Percentiles rank a stretch among this genome's conserved stretches.
phyloP scores from a whole-genome alignment of 352 stramenopile species.

The Thraustotheca clavata region DNA sequence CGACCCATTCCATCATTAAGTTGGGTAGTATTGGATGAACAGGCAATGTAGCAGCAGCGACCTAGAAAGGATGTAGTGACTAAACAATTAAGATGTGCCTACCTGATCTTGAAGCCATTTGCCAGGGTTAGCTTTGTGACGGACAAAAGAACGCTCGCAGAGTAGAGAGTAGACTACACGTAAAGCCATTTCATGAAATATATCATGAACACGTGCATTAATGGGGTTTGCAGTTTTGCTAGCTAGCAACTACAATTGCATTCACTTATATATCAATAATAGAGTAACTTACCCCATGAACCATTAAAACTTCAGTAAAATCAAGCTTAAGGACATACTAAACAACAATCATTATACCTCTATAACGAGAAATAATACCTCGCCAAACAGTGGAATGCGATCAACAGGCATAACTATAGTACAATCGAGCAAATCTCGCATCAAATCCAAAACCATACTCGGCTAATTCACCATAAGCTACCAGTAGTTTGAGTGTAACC shows the following conservation, averaged over 20 bases:
- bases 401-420: not conserved
- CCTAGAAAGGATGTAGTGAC: not conserved
- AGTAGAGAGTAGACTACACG: conserved; percentile 16
- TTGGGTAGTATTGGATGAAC: conserved; percentile 18
- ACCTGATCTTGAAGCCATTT: conserved; percentile 5
- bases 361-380: not conserved
- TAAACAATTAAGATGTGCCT: not conserved
- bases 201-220: not conserved
- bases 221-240: not conserved
- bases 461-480: conserved; percentile 3
- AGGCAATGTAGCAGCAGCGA: conserved; percentile 5
- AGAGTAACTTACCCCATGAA: conserved; percentile 6
- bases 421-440: conserved; percentile 9
- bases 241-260: not conserved
- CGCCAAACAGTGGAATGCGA: conserved; percentile 12
- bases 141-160: conserved; percentile 18
- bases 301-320: conserved; percentile 13
- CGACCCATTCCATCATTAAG: conserved; percentile 10
- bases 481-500: not conserved
- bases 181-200: conserved; percentile 1
- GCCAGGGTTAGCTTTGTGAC: conserved; percentile 21
- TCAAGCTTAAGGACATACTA: conserved; percentile 19
- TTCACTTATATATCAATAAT: not conserved
- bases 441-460: conserved; percentile 9
- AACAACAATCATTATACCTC: not conserved